Conservation (phyloP, 2,329 filamentous ascomycete genomes). For the Aspergillus tubingensis region DNA sequence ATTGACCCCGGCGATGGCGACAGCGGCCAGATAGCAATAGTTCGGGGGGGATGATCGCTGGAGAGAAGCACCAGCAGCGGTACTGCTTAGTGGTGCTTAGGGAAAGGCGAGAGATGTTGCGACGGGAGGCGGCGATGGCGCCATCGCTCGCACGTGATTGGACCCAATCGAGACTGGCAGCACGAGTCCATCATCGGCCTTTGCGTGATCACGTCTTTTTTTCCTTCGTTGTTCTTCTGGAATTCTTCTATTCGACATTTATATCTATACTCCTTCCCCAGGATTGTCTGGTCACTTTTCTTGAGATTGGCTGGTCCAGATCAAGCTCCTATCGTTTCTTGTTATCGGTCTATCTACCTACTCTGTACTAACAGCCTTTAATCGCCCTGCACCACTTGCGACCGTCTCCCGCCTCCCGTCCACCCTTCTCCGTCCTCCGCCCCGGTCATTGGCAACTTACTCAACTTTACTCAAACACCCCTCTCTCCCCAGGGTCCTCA, state of each 20-base stretch:
- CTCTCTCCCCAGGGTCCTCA: background rate
- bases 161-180: slow-evolving; percentile 6
- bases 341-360: background rate
- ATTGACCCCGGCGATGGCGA: slow-evolving; percentile 15
- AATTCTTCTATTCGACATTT: no score
- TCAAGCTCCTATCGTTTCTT: background rate
- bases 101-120: slow-evolving; percentile 13
- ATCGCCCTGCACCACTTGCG: background rate
- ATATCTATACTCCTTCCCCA: slow-evolving; percentile 2
- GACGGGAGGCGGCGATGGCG: slow-evolving; percentile 19
- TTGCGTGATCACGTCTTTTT: slow-evolving; percentile 21
- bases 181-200: slow-evolving; percentile 17
- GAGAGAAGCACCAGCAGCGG: background rate
- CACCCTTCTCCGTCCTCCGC: background rate
- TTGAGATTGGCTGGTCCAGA: slow-evolving; percentile 13
- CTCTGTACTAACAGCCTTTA: background rate
- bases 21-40: slow-evolving; percentile 15
- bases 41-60: background rate
- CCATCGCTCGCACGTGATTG: slow-evolving; percentile 25
- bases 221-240: background rate
- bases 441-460: background rate
- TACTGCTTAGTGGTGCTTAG: background rate
- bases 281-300: background rate
- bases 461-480: background rate
- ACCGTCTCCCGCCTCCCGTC: background rate